Evolutionary conservation across 2,329 filamentous ascomycete species (phyloP), one percentile per base, ranked within the genome.

Genomic region (Ceratocystis papillata): DNA sequence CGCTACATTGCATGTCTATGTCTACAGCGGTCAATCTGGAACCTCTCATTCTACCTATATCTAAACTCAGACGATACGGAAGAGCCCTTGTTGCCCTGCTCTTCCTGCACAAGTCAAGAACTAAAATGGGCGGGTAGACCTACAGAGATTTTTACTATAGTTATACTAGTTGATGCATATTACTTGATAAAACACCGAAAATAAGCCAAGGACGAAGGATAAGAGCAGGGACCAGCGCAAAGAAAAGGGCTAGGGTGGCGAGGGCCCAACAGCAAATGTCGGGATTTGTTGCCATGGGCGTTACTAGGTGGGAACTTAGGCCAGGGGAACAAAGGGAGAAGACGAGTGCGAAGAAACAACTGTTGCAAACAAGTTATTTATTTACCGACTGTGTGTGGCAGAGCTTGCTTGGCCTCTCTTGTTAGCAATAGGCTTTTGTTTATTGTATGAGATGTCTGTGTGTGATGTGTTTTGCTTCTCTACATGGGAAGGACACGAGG

Each of bases 321-420:
- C 25, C 48, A 53, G 62, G 62, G 37, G 37, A 17, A 63, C 10
- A 50, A 12, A 48, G 10, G 50, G 22, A 53, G 48, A 53, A 25
- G 48, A 28, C n/a, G 46, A 48, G 46, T n/a, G 20, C 17, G 5
- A 53, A 28, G 15, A 10, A 53, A 53, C 48, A 53, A 17, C 22
- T 5, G 4, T 20, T n/a, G 22, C 10, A 53, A 62, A 69, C 68
- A 71, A 70, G 69, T 69, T 70, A 72, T 61, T 61, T 61, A 4
- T 25, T 17, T 25, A 10, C 22, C 10, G 48, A 53, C 12, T 53
- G n/a, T 12, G n/a, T 25, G n/a, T n/a, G 48, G 48, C 48, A 20
- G n/a, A 53, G 48, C 17, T 53, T 53, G 28, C 28, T 59, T 6
- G 55, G 25, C 17, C 10, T 59, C 55, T 59, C 28, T 33, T 28